These are phyloP conservation scores for Talaromyces funiculosus DNA, from an alignment of 2,329 filamentous ascomycete species.

Conservation along the genomic window DNA sequence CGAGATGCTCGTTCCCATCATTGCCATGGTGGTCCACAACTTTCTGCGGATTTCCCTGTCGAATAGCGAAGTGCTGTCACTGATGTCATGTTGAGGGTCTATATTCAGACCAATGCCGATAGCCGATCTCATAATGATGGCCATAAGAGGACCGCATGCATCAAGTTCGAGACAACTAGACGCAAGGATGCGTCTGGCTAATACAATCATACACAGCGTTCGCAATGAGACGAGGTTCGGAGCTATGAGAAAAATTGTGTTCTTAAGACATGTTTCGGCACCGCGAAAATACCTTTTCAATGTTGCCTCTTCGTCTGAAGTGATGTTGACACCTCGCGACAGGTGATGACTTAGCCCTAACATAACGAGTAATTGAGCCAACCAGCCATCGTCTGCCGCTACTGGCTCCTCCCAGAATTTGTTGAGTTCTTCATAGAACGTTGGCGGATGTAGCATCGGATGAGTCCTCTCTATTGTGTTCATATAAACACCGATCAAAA, in stretches of 20 bases:
- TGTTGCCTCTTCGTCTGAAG: slow-evolving; percentile 3
- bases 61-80: slow-evolving; percentile 28
- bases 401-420: slow-evolving; percentile 26
- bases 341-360: slow-evolving; percentile 16
- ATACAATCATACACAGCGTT: slow-evolving; percentile 19
- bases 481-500: slow-evolving; percentile 10
- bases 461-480: slow-evolving; percentile 13
- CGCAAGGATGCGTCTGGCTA: slow-evolving; percentile 16
- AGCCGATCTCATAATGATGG: slow-evolving; percentile 46
- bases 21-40: slow-evolving; percentile 53
- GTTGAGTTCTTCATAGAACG: slow-evolving; percentile 35
- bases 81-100: slow-evolving; percentile 26
- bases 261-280: slow-evolving; percentile 18
- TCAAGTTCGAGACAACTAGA: slow-evolving; percentile 18
- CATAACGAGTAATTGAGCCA: slow-evolving; percentile 18
- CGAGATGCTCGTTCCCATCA: slow-evolving; percentile 52
- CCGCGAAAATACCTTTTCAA: slow-evolving; percentile 13
- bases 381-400: slow-evolving; percentile 16
- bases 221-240: slow-evolving; percentile 17
- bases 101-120: slow-evolving; percentile 51
- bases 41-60: slow-evolving; percentile 47
- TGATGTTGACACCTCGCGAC: slow-evolving; percentile 3
- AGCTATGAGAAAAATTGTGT: slow-evolving; percentile 15
- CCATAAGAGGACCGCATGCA: slow-evolving; percentile 18
- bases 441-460: slow-evolving; percentile 34